Evolutionary conservation across 2,329 filamentous ascomycete species (phyloP).

Genomic region (Pseudocercospora fijiensis): DNA sequence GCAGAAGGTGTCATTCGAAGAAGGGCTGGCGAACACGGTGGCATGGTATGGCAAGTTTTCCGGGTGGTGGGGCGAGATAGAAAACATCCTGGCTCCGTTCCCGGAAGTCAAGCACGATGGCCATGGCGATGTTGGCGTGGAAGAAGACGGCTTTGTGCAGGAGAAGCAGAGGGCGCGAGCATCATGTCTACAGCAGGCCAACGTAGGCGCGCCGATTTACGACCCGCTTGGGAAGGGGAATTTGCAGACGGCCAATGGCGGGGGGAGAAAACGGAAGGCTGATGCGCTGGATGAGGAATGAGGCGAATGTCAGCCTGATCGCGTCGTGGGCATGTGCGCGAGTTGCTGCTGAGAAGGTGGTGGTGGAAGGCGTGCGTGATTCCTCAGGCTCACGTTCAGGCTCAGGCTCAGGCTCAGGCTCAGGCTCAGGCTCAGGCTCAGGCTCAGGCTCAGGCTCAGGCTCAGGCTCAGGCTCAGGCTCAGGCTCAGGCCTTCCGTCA

Average conservation of each 20-base stretch:
- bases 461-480: too few relatives aligned
- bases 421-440: too few relatives aligned
- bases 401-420: too few relatives aligned
- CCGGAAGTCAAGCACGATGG: constrained; percentile 38
- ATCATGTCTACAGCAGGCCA: constrained; percentile 10
- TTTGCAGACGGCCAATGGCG: constrained; percentile 5
- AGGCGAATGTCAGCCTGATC: background rate
- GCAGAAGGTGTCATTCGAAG: constrained; percentile 63
- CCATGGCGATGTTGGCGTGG: background rate
- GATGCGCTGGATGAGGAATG: constrained; percentile 25
- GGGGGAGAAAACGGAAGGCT: constrained; percentile 30
- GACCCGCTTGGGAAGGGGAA: constrained; percentile 7
- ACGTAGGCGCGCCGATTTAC: constrained; percentile 17
- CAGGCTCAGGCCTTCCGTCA: constrained; percentile 2
- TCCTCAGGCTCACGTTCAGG: too few relatives aligned
- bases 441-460: too few relatives aligned
- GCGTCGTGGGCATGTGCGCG: background rate
- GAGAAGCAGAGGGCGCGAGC: background rate
- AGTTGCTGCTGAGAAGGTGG: background rate
- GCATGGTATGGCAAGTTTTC: constrained; percentile 69
- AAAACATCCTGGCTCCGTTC: constrained; percentile 66
- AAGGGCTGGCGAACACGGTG: constrained; percentile 64
- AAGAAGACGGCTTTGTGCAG: background rate
- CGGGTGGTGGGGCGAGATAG: constrained; percentile 72
- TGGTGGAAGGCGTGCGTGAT: too few relatives aligned